These are phyloP conservation scores for Chaetothyriales sp. DNA, from an alignment of 2,329 filamentous ascomycete genomes.

Conservation along the genomic window DNA sequence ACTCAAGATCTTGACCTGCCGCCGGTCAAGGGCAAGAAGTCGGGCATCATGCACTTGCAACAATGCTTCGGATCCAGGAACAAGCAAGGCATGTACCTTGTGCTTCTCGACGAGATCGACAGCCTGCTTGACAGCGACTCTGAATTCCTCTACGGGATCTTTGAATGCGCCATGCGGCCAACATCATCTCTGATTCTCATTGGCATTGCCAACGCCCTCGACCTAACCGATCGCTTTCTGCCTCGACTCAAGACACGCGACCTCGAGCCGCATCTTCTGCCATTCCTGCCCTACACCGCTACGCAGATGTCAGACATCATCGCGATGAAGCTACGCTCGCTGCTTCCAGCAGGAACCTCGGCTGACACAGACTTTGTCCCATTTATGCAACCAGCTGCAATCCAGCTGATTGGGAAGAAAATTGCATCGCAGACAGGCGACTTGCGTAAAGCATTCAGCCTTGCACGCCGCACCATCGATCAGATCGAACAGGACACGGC, in stretches of 20 bases:
- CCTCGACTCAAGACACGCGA: conserved; percentile 86
- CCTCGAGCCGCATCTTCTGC: conserved; percentile 73
- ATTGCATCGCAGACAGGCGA: conserved; percentile 90
- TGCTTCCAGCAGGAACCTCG: conserved; percentile 43
- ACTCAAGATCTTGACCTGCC: conserved; percentile 49
- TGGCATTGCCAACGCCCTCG: conserved; percentile 89
- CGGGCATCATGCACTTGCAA: conserved; percentile 47
- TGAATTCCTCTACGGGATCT: conserved; percentile 81
- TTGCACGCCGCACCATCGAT: conserved; percentile 78
- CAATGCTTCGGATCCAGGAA: conserved; percentile 46
- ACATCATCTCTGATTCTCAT: conserved; percentile 68
- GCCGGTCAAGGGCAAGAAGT: conserved; percentile 45
- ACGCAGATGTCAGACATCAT: conserved; percentile 78
- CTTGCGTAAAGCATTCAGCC: conserved; percentile 85
- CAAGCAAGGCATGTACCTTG: conserved; percentile 48
- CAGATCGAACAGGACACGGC: conserved; percentile 75
- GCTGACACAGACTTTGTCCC: conserved; percentile 50
- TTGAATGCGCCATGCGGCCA: conserved; percentile 83
- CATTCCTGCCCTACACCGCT: conserved; percentile 85
- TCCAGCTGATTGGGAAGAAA: conserved; percentile 87
- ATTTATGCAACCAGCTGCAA: conserved; percentile 84
- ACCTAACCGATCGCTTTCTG: conserved; percentile 86
- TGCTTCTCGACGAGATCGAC: conserved; percentile 89
- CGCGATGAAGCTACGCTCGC: conserved; percentile 61
- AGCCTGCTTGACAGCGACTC: conserved; percentile 78